These are phyloP conservation scores for Zalerion maritima DNA, from an alignment of 495 filamentous ascomycete genomes.

Conservation along the genomic window DNA sequence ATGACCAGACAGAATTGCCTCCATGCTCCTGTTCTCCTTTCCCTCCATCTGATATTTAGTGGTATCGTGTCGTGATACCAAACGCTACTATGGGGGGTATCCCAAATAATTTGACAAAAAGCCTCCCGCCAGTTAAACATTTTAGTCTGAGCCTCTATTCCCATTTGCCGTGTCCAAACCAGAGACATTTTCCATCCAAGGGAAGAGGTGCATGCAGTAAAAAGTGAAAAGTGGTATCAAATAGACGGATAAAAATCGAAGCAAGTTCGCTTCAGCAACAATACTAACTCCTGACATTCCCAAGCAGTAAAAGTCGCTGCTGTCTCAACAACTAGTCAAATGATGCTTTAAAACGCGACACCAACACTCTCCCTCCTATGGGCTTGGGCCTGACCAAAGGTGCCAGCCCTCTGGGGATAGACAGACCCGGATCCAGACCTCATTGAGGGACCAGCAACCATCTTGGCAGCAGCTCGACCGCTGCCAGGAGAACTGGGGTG, in stretches of 20 bases:
- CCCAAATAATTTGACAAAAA: too few relatives aligned
- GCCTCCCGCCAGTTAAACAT: too few relatives aligned
- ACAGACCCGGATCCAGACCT: slow-evolving; percentile 13
- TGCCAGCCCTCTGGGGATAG: slow-evolving; percentile 11
- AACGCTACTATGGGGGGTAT: too few relatives aligned
- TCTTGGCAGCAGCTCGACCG: slow-evolving; percentile 19
- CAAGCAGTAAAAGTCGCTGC: slow-evolving; percentile 9
- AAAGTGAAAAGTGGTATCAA: slow-evolving; percentile 3
- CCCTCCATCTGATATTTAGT: too few relatives aligned
- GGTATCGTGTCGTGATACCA: too few relatives aligned
- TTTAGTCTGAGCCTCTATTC: too few relatives aligned
- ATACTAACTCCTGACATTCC: slow-evolving; percentile 3
- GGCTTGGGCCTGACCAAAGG: slow-evolving; percentile 15
- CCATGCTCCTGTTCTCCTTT: too few relatives aligned
- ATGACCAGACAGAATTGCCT: too few relatives aligned
- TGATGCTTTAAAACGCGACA: slow-evolving; percentile 31
- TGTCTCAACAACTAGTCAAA: too few relatives aligned
- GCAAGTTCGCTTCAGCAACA: slow-evolving; percentile 13
- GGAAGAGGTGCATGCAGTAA: slow-evolving; percentile 2
- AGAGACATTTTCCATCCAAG: slow-evolving; percentile 4
- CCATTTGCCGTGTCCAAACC: too few relatives aligned
- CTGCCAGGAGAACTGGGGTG: slow-evolving; percentile 11
- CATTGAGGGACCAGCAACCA: slow-evolving; percentile 11
- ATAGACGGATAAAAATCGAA: slow-evolving; percentile 12
- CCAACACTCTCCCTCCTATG: slow-evolving; percentile 28